A percentile compares a stretch with the other conserved stretches of the same genome.
These are phyloP conservation scores for Microcyclospora tardicrescens DNA, from an alignment of 2,329 filamentous ascomycete species.

Conservation along the genomic window DNA sequence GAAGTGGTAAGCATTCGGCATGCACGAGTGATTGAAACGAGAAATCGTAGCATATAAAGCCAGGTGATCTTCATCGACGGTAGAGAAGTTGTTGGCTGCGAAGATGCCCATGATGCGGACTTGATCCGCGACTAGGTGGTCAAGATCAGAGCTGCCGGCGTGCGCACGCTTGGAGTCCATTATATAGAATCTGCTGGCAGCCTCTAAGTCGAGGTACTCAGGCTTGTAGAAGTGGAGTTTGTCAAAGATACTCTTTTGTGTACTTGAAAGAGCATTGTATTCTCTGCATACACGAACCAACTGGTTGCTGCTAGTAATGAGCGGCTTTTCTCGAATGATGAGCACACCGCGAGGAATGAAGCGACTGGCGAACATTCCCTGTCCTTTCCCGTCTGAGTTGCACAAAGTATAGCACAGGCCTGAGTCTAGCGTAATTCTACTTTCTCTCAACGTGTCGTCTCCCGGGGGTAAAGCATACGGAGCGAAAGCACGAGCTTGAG, in stretches of 20 bases:
- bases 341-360: slow-evolving; percentile 13
- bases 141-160: slow-evolving; percentile 3
- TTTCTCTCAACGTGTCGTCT: too few relatives aligned
- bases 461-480: too few relatives aligned
- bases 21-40: slow-evolving; percentile 15
- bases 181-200: slow-evolving; percentile 6
- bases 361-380: slow-evolving; percentile 13
- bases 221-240: slow-evolving; percentile 8
- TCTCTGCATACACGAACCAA: slow-evolving; percentile 7
- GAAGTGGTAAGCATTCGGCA: slow-evolving; percentile 9
- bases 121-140: slow-evolving; percentile 7
- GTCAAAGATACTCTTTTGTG: slow-evolving; percentile 10
- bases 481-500: too few relatives aligned
- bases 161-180: slow-evolving; percentile 2
- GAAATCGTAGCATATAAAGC: slow-evolving; percentile 9
- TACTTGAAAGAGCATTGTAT: slow-evolving; percentile 10
- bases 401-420: slow-evolving; percentile 7
- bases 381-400: slow-evolving; percentile 9
- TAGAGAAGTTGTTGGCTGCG: slow-evolving; percentile 13
- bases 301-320: slow-evolving; percentile 10
- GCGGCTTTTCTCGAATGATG: slow-evolving; percentile 14
- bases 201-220: slow-evolving; percentile 9
- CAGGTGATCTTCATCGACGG: slow-evolving; percentile 4
- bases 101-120: slow-evolving; percentile 15
- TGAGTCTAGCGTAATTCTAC: too few relatives aligned